Evolutionary conservation across 805 yeast species (phyloP), one percentile per base, ranked within the genome.

Genomic region (Schwanniomyces vanrijiae): DNA sequence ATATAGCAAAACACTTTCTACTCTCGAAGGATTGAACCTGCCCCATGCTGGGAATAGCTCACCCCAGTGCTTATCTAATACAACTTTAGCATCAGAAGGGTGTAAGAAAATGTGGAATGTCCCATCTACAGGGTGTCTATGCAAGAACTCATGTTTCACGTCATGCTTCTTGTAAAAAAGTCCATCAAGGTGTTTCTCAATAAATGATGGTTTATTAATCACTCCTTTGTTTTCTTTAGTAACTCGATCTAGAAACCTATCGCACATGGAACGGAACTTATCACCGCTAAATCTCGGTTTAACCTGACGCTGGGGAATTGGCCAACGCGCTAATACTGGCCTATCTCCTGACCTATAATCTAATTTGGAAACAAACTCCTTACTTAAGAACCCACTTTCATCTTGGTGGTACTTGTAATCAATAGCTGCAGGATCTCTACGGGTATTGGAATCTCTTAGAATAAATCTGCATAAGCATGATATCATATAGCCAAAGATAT

Each of bases 281-380:
- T 6, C 25, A 16, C 20, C 34, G 16, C 38, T 37, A 22, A n/a
- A n/a, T 24, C 16, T 16, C 5, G 38, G 26, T n/a, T 6, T 22
- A 6, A 44, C 38, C 31, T 44, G 47, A 13, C 47, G 22, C 39
- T 44, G 47, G 4, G 47, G 47, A n/a, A 44, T 29, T 2, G n/a
- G 14, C 47, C 47, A 44, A 5, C 19, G 24, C 4, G 47, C 47
- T 10, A 44, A 13, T 25, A 37, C 39, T 13, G 47, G 47, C 19
- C 16, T 14, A 14, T n/a, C 19, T 3, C 19, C 16, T 11, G 35
- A 16, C 7, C 35, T 31, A 9, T 10, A 7, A 11, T n/a, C 19
- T 9, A 31, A 16, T 9, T 31, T 31, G 29, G 4, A 10, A 25
- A 25, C 29, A 25, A 25, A 25, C 19, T 31, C 35, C 16, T n/a